phyloP scores from a whole-genome alignment of 345 rosid species.

The Streptanthus diversifolius region DNA sequence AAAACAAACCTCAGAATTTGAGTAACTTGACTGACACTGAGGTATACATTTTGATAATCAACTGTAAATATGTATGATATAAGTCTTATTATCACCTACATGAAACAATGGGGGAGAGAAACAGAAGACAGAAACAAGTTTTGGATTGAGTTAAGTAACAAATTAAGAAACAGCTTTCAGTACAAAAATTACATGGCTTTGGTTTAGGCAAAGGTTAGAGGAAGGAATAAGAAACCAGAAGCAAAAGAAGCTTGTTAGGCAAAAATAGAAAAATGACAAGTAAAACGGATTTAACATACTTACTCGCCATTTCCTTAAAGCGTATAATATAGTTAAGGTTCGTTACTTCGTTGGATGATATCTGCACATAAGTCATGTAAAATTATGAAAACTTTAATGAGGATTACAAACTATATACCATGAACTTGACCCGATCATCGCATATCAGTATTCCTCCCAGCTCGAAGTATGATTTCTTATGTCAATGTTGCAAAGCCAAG shows the following conservation, averaged over 20 bases:
- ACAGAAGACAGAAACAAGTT: background rate
- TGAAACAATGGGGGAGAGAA: conserved; percentile 5
- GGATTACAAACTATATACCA: conserved; percentile 26
- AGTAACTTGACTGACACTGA: background rate
- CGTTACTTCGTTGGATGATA: conserved; percentile 30
- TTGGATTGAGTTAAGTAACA: background rate
- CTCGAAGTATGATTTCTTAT: conserved; percentile 12
- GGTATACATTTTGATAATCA: background rate
- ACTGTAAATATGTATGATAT: background rate
- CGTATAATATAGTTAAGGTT: conserved; percentile 27
- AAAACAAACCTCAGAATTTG: background rate
- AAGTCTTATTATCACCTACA: background rate
- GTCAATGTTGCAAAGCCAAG: conserved; percentile 14
- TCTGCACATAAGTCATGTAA: conserved; percentile 36
- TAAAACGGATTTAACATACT: conserved; percentile 14
- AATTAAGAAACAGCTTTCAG: conserved; percentile 7
- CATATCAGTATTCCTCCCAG: conserved; percentile 22
- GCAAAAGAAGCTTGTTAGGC: conserved; percentile 24
- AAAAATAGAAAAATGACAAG: background rate
- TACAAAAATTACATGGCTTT: conserved; percentile 10
- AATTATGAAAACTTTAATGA: conserved; percentile 11
- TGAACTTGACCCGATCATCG: conserved; percentile 10
- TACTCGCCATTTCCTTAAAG: conserved; percentile 28
- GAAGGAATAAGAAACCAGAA: background rate
- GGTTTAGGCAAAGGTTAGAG: conserved; percentile 8